A percentile compares a stretch with the other conserved stretches of the same genome.
Evolutionary conservation across 2,329 filamentous ascomycete species (phyloP).

Genomic region (Cordyceps cicadae): DNA sequence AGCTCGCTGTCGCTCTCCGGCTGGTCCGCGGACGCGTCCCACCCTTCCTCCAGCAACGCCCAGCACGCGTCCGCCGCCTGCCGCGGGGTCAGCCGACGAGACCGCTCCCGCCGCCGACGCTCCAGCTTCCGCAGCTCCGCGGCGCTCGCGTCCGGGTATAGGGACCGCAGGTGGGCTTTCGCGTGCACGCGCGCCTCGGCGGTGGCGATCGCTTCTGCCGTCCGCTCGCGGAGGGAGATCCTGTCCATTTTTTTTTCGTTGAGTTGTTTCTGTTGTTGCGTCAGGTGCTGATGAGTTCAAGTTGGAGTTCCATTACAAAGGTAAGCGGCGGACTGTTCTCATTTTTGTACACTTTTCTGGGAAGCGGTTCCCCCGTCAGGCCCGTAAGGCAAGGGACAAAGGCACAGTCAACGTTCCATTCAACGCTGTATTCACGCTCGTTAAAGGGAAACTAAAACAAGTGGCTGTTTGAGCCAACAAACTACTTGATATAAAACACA

Average conservation of each 20-base stretch:
- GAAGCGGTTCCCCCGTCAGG: not conserved
- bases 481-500: not conserved
- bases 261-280: too few relatives aligned
- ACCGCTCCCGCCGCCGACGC: not conserved
- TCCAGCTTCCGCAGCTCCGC: not conserved
- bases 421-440: not conserved
- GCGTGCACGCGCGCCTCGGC: not conserved
- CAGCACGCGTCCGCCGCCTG: not conserved
- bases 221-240: not conserved
- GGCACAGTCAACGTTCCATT: not conserved
- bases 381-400: not conserved
- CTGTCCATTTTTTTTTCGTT: too few relatives aligned
- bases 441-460: not conserved
- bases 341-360: not conserved
- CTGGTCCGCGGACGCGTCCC: not conserved
- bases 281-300: not conserved
- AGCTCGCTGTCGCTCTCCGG: not conserved
- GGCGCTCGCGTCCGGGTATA: not conserved
- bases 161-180: not conserved
- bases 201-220: not conserved
- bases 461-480: conserved; percentile 3
- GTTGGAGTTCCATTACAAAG: not conserved
- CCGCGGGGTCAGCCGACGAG: not conserved
- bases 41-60: not conserved
- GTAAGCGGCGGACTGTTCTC: not conserved